These are phyloP conservation scores for Pseudogymnoascus sp. DNA, from an alignment of 2,329 filamentous ascomycete genomes.

Conservation along the genomic window DNA sequence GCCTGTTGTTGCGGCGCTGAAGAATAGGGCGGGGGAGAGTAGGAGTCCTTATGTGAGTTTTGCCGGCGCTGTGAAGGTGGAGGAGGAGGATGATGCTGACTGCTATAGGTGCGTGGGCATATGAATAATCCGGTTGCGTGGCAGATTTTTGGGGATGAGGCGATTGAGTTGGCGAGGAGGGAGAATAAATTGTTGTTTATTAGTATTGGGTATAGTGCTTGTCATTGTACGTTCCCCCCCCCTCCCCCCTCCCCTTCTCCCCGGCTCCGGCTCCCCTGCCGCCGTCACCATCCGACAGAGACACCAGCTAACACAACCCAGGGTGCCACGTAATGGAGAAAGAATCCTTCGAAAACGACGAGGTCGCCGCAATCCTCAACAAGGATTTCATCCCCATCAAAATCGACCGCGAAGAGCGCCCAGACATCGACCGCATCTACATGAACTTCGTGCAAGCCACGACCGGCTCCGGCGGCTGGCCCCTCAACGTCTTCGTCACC, in stretches of 20 bases:
- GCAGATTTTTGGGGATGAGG: slow-evolving; percentile 78
- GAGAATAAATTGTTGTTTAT: slow-evolving; percentile 87
- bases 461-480: slow-evolving; percentile 85
- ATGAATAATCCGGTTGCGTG: slow-evolving; percentile 78
- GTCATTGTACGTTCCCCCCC: slow-evolving; percentile 63
- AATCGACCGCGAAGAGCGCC: slow-evolving; percentile 86
- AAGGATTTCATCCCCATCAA: slow-evolving; percentile 83
- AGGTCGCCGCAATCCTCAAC: slow-evolving; percentile 77
- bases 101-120: slow-evolving; percentile 53
- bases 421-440: slow-evolving; percentile 90
- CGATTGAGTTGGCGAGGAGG: slow-evolving; percentile 65
- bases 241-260: neutral
- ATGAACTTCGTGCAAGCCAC: slow-evolving; percentile 98
- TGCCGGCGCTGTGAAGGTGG: neutral
- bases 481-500: slow-evolving; percentile 92
- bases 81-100: neutral
- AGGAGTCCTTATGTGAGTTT: slow-evolving; percentile 57
- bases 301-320: slow-evolving; percentile 27
- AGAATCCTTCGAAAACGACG: slow-evolving; percentile 79
- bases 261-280: no score
- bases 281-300: neutral
- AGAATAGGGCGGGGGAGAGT: slow-evolving; percentile 52
- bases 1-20: slow-evolving; percentile 27
- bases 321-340: slow-evolving; percentile 86
- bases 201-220: slow-evolving; percentile 90